These are phyloP conservation scores for Phialophora chinensis DNA, from an alignment of 2,329 filamentous ascomycete genomes.

Conservation along the genomic window DNA sequence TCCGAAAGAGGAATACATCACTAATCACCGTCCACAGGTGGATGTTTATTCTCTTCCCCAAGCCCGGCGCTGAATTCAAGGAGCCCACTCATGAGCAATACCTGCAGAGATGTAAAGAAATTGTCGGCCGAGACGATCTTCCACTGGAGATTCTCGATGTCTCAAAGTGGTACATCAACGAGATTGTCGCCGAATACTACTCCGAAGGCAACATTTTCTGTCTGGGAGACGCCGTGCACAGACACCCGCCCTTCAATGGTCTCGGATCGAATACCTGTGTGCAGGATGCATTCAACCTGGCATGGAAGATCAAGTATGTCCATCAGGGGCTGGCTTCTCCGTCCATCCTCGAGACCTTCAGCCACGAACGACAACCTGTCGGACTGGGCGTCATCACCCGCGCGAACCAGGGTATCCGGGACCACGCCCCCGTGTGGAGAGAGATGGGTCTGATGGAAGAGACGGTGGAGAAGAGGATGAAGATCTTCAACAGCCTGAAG, in stretches of 20 bases:
- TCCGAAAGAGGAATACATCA: neutral
- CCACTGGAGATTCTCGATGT: constrained; percentile 59
- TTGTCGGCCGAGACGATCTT: constrained; percentile 63
- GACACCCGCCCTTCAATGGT: constrained; percentile 46
- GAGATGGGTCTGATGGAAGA: constrained; percentile 54
- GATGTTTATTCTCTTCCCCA: constrained; percentile 62
- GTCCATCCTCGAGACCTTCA: constrained; percentile 43
- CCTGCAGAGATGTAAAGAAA: constrained; percentile 52
- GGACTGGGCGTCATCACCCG: constrained; percentile 58
- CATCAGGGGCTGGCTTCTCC: constrained; percentile 44
- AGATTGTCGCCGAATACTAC: constrained; percentile 65
- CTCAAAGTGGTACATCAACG: constrained; percentile 66
- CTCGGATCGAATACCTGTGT: constrained; percentile 49
- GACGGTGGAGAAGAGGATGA: constrained; percentile 49
- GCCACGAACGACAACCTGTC: constrained; percentile 45
- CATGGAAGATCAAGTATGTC: constrained; percentile 47
- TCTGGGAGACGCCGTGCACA: constrained; percentile 48
- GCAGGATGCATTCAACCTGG: constrained; percentile 48
- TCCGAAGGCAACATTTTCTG: constrained; percentile 46
- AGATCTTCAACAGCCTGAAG: constrained; percentile 52
- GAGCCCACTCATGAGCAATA: constrained; percentile 58
- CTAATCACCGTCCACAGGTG: constrained; percentile 46
- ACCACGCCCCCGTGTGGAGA: constrained; percentile 57
- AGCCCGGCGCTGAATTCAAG: constrained; percentile 46
- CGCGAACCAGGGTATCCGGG: constrained; percentile 63